phyloP scores from a whole-genome alignment of 208 protist genomes.

The Crithidia acanthocephali region DNA sequence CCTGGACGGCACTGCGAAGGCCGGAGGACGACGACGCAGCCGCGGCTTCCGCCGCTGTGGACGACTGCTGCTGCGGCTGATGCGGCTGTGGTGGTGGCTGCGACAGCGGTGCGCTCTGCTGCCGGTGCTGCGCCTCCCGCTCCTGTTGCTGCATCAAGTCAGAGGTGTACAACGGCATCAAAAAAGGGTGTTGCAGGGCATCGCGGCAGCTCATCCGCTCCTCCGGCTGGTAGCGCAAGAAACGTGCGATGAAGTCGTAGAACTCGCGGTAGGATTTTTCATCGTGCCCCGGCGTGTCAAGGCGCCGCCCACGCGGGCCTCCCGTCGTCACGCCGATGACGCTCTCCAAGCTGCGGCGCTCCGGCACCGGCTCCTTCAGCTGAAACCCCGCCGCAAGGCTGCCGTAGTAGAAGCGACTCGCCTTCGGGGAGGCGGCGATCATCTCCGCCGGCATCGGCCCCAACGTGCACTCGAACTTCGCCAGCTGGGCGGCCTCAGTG shows the following conservation, averaged over 20 bases:
- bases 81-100: neutral
- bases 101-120: constrained; percentile 2
- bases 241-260: constrained; percentile 54
- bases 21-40: neutral
- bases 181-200: constrained; percentile 78
- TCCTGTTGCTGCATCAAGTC: constrained; percentile 46
- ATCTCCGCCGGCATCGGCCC: constrained; percentile 72
- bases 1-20: neutral
- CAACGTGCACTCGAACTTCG: constrained; percentile 90
- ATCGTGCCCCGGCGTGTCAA: constrained; percentile 47
- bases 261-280: constrained; percentile 60
- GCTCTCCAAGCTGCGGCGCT: constrained; percentile 42
- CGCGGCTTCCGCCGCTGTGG: neutral
- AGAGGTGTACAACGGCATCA: constrained; percentile 45
- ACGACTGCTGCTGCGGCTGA: constrained; percentile 3
- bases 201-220: constrained; percentile 80
- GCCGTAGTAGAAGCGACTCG: constrained; percentile 62
- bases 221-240: constrained; percentile 63
- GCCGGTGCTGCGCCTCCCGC: constrained; percentile 12
- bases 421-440: constrained; percentile 61
- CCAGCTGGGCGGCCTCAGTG: constrained; percentile 95
- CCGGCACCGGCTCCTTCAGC: constrained; percentile 50
- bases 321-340: constrained; percentile 59
- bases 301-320: constrained; percentile 44
- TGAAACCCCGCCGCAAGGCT: constrained; percentile 13